A percentile compares a stretch with the other conserved stretches of the same genome.
Conservation (phyloP, 805 yeast species). For the Teunomyces pallodes region DNA sequence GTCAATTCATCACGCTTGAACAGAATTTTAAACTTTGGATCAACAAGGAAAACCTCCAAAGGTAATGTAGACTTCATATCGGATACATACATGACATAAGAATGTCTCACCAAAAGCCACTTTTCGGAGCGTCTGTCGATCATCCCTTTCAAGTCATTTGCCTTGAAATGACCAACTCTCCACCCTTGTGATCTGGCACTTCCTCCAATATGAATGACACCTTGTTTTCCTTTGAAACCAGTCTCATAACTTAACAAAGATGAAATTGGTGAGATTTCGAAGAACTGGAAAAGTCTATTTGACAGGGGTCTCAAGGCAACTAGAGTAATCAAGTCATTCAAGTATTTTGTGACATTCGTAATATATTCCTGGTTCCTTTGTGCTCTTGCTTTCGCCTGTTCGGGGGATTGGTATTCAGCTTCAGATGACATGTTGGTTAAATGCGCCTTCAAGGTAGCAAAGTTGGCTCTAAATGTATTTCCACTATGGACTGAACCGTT, state of each 20-base stretch:
- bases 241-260: conserved; percentile 79
- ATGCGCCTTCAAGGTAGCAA: conserved; percentile 29
- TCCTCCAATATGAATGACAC: conserved; percentile 73
- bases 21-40: conserved; percentile 60
- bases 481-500: conserved; percentile 16
- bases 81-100: conserved; percentile 82
- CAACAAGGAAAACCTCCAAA: conserved; percentile 89
- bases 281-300: conserved; percentile 77
- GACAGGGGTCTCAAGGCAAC: conserved; percentile 77
- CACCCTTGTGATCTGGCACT: conserved; percentile 90
- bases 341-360: conserved; percentile 59
- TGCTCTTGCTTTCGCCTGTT: conserved; percentile 21
- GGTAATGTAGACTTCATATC: conserved; percentile 85
- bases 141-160: conserved; percentile 81
- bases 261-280: conserved; percentile 87
- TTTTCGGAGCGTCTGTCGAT: conserved; percentile 85
- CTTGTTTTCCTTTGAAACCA: conserved; percentile 85
- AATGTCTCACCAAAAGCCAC: conserved; percentile 86
- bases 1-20: conserved; percentile 28
- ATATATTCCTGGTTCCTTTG: conserved; percentile 38
- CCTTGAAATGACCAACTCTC: conserved; percentile 86
- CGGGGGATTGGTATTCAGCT: conserved; percentile 27
- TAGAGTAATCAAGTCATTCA: conserved; percentile 56
- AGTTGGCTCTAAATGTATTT: conserved; percentile 21
- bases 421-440: conserved; percentile 25